Evolutionary conservation across 306 rosid genomes (phyloP).

Genomic region (Cicer pinnatifidum): DNA sequence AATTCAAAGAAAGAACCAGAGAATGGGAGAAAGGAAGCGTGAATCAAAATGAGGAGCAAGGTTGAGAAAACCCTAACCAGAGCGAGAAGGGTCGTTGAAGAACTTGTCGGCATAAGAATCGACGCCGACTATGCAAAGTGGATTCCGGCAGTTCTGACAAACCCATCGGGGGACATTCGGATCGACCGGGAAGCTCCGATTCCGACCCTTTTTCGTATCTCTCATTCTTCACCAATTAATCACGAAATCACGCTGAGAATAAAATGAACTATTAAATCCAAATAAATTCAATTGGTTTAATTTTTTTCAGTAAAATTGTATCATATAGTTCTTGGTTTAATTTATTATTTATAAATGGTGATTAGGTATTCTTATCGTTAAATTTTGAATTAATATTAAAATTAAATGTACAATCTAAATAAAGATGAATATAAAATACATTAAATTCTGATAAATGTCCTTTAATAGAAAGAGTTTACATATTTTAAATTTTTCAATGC

Average conservation of each 20-base stretch:
- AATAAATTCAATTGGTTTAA: too few species aligned
- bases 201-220: slow-evolving; percentile 56
- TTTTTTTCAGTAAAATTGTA: too few species aligned
- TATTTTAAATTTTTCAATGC: too few species aligned
- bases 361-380: too few species aligned
- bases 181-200: slow-evolving; percentile 65
- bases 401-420: too few species aligned
- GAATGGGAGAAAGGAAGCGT: background rate
- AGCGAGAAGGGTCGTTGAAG: slow-evolving; percentile 74
- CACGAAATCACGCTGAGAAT: background rate
- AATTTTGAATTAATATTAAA: too few species aligned
- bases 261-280: too few species aligned
- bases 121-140: slow-evolving; percentile 82
- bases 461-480: too few species aligned
- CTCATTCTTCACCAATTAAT: background rate
- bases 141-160: slow-evolving; percentile 91
- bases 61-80: slow-evolving; percentile 58
- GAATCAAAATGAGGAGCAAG: background rate
- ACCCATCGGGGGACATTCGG: slow-evolving; percentile 82
- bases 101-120: slow-evolving; percentile 88
- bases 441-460: too few species aligned
- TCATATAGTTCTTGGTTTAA: too few species aligned
- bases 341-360: too few species aligned
- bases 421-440: too few species aligned
- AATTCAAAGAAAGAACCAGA: background rate